These are phyloP conservation scores for Epichloe festucae DNA, from an alignment of 2,329 filamentous ascomycete genomes.

Conservation along the genomic window DNA sequence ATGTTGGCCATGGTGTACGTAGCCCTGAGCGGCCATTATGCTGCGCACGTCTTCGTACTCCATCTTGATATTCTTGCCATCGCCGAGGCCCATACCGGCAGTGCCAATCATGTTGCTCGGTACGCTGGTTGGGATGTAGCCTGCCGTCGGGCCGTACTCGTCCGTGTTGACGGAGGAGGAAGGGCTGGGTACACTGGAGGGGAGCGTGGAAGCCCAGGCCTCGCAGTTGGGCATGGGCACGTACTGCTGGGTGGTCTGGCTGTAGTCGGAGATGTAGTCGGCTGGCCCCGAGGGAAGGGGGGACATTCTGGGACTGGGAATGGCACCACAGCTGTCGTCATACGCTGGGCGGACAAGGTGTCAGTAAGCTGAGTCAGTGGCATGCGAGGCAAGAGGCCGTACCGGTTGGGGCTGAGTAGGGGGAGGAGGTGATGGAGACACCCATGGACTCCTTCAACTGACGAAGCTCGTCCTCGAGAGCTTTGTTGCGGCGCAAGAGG, in stretches of 20 bases:
- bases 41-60: constrained; percentile 26
- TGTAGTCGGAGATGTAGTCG: constrained; percentile 33
- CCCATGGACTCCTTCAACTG: constrained; percentile 32
- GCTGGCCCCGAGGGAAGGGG: constrained; percentile 26
- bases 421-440: constrained; percentile 27
- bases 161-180: constrained; percentile 35
- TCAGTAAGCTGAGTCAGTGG: constrained; percentile 8
- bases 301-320: constrained; percentile 31
- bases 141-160: constrained; percentile 27
- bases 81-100: constrained; percentile 12
- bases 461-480: constrained; percentile 39
- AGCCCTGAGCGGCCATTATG: constrained; percentile 9
- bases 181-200: constrained; percentile 39
- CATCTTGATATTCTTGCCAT: constrained; percentile 24
- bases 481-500: constrained; percentile 37
- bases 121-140: constrained; percentile 37
- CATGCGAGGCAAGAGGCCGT: constrained; percentile 11
- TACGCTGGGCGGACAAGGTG: constrained; percentile 21
- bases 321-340: constrained; percentile 25
- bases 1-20: constrained; percentile 13
- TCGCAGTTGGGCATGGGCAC: constrained; percentile 29
- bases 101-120: constrained; percentile 27
- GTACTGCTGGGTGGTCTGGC: constrained; percentile 20
- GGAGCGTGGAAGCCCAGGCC: constrained; percentile 31
- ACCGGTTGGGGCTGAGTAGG: constrained; percentile 28